A percentile compares a stretch with the other conserved stretches of the same genome.
Evolutionary conservation across 2,329 filamentous ascomycete species (phyloP).

Genomic region (Annulohypoxylon truncatum): DNA sequence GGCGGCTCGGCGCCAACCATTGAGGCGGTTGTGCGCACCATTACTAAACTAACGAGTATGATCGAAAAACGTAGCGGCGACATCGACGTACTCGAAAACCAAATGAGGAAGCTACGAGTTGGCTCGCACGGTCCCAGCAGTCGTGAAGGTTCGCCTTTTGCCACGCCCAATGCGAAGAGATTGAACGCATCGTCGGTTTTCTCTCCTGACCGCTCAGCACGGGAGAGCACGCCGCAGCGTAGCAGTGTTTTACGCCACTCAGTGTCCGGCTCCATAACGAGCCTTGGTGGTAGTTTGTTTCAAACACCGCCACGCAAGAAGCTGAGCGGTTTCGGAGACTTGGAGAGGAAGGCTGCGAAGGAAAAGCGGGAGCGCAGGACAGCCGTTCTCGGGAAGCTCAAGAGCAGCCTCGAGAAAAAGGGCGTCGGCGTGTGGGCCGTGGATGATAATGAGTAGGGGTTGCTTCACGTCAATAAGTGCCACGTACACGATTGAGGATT

Average conservation of each 20-base stretch:
- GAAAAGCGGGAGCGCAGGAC: constrained; percentile 65
- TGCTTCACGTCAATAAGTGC: background rate
- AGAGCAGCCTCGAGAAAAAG: constrained; percentile 60
- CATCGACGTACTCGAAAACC: constrained; percentile 87
- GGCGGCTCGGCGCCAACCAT: constrained; percentile 74
- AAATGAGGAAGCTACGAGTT: constrained; percentile 79
- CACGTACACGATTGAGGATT: background rate
- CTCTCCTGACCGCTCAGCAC: constrained; percentile 54
- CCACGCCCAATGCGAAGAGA: constrained; percentile 52
- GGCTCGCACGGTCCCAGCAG: constrained; percentile 57
- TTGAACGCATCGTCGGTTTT: constrained; percentile 47
- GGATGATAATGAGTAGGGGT: constrained; percentile 59
- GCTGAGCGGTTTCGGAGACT: constrained; percentile 68
- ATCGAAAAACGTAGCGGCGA: constrained; percentile 91
- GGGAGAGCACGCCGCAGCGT: constrained; percentile 54
- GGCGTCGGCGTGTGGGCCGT: constrained; percentile 63
- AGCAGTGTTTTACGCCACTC: constrained; percentile 56
- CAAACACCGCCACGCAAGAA: constrained; percentile 68
- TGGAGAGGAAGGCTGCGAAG: constrained; percentile 69
- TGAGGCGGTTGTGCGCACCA: constrained; percentile 91
- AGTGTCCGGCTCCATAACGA: constrained; percentile 56
- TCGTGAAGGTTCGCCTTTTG: constrained; percentile 56
- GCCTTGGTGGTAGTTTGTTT: constrained; percentile 47
- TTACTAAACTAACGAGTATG: constrained; percentile 91
- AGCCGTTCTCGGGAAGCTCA: constrained; percentile 65